A percentile compares a stretch with the other conserved stretches of the same genome.
Evolutionary conservation across 2,329 filamentous ascomycete species (phyloP).

Genomic region (Claviceps africana): DNA sequence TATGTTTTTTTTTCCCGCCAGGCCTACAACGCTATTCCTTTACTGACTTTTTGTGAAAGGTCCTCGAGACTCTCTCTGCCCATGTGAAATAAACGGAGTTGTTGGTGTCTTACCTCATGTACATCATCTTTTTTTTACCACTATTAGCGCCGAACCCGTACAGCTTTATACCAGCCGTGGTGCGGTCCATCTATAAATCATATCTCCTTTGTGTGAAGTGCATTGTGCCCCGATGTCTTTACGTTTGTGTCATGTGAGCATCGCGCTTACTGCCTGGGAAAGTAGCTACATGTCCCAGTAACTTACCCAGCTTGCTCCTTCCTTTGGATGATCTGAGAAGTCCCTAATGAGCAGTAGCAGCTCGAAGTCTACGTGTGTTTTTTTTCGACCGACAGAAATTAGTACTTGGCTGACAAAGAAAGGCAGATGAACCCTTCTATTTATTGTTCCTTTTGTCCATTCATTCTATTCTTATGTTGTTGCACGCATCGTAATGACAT

Average conservation of each 20-base stretch:
- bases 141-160: conserved; percentile 21
- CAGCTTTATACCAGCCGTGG: conserved; percentile 23
- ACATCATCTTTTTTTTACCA: conserved; percentile 26
- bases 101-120: conserved; percentile 27
- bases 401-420: neutral
- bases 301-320: neutral
- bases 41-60: conserved; percentile 29
- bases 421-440: neutral
- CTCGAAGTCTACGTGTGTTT: neutral
- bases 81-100: conserved; percentile 59
- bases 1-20: conserved; percentile 23
- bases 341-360: neutral
- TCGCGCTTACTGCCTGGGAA: neutral
- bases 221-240: neutral
- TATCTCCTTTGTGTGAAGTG: conserved; percentile 1
- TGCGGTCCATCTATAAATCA: conserved; percentile 7
- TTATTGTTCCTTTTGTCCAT: neutral
- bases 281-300: neutral
- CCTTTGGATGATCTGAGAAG: neutral
- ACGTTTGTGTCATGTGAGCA: neutral
- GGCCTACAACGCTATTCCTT: no score
- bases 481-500: conserved; percentile 5
- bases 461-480: conserved; percentile 1
- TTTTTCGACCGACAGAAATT: no score
- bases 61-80: conserved; percentile 71